A percentile compares a stretch with the other conserved stretches of the same genome.
These are phyloP conservation scores for Skeletonema menzelii DNA, from an alignment of 108 stramenopile species.

Conservation along the genomic window DNA sequence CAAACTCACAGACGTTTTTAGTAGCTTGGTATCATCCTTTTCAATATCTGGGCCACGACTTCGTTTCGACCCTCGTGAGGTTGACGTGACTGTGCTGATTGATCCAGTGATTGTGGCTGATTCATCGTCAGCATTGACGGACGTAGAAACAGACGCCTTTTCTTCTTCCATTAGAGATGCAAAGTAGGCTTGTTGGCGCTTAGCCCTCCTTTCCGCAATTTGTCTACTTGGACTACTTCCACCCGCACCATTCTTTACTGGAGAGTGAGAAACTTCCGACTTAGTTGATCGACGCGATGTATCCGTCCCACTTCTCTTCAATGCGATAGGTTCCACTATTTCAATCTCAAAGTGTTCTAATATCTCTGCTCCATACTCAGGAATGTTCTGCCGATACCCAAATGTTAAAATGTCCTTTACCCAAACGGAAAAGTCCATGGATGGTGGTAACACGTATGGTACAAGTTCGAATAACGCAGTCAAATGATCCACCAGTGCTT, in stretches of 20 bases:
- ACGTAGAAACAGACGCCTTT: not conserved
- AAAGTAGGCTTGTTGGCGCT: conserved; percentile 42
- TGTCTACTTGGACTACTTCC: conserved; percentile 11
- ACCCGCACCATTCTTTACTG: not conserved
- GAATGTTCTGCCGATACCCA: conserved; percentile 36
- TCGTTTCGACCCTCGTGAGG: not conserved
- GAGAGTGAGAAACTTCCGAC: conserved; percentile 9
- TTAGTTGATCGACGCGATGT: not conserved
- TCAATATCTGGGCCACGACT: conserved; percentile 7
- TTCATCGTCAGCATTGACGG: conserved; percentile 27
- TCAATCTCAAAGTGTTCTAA: conserved; percentile 50
- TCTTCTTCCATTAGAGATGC: conserved; percentile 29
- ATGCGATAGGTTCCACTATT: conserved; percentile 11
- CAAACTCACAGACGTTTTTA: conserved; percentile 35
- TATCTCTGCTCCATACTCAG: conserved; percentile 41
- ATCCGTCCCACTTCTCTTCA: conserved; percentile 10
- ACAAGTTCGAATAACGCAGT: conserved; percentile 20
- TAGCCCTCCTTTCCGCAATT: conserved; percentile 12
- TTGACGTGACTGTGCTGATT: conserved; percentile 14
- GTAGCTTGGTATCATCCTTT: conserved; percentile 24
- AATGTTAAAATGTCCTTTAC: conserved; percentile 33
- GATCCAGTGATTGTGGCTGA: conserved; percentile 28
- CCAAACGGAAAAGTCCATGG: conserved; percentile 37
- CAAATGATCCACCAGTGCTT: conserved; percentile 31
- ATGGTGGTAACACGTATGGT: conserved; percentile 39